A percentile compares a stretch with the other conserved stretches of the same genome.
These are phyloP conservation scores for Chlamydomonas sp. DNA, from an alignment of 139 green algal genomes.

Conservation along the genomic window DNA sequence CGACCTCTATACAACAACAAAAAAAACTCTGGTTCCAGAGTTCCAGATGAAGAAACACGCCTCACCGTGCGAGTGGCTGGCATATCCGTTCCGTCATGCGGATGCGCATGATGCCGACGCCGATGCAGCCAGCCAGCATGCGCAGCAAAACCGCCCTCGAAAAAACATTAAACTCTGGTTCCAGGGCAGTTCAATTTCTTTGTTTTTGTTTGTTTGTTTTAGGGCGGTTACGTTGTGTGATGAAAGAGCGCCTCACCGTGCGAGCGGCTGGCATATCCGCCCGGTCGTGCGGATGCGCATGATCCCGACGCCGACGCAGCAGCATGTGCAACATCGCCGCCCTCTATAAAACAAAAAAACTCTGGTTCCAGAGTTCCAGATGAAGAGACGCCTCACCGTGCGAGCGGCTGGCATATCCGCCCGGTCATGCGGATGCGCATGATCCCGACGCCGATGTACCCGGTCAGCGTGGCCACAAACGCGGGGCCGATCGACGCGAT, in stretches of 20 bases:
- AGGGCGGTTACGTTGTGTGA: too few species aligned
- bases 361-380: background rate
- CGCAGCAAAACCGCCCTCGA: too few species aligned
- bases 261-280: background rate
- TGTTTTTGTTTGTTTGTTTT: too few species aligned
- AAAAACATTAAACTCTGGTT: background rate
- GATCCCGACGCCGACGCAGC: background rate
- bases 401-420: too few species aligned
- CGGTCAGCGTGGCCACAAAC: background rate
- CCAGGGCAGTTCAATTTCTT: too few species aligned
- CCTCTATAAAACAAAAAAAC: background rate
- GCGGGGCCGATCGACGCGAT: background rate
- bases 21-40: background rate
- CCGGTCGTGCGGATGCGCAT: background rate
- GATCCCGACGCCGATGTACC: background rate
- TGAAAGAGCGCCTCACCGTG: background rate
- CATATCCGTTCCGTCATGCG: too few species aligned
- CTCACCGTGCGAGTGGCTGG: too few species aligned
- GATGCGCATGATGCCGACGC: too few species aligned
- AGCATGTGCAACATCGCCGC: background rate
- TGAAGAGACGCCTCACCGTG: too few species aligned
- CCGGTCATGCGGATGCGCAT: background rate
- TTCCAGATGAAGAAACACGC: too few species aligned
- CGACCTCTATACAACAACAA: background rate
- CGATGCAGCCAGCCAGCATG: too few species aligned